Evolutionary conservation across 2,329 filamentous ascomycete genomes (phyloP).

Genomic region (Fusarium chaquense): DNA sequence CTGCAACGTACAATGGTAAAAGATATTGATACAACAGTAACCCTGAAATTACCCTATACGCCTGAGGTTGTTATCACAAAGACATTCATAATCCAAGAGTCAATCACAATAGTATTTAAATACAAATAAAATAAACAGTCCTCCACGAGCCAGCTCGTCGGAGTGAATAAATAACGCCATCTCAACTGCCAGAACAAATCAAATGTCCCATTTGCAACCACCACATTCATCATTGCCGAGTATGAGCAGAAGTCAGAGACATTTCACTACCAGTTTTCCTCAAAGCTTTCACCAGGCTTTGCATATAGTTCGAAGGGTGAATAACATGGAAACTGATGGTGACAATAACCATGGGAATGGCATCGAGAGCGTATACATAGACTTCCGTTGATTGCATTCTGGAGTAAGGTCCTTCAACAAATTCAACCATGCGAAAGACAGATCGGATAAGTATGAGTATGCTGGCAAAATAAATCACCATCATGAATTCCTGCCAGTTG

Average conservation of each 20-base stretch:
- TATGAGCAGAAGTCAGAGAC: neutral
- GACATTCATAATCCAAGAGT: neutral
- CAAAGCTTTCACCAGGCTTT: neutral
- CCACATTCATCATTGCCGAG: neutral
- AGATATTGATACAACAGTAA: too few relatives aligned
- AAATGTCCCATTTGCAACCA: neutral
- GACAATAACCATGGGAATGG: neutral
- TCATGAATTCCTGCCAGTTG: constrained; percentile 1
- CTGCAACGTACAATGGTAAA: too few relatives aligned
- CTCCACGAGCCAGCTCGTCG: neutral
- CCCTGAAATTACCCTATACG: too few relatives aligned
- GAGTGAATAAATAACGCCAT: neutral
- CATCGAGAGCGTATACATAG: neutral
- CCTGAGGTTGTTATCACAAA: too few relatives aligned
- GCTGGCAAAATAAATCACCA: neutral
- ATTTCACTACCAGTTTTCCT: neutral
- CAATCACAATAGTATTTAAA: neutral
- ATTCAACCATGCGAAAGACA: constrained; percentile 4
- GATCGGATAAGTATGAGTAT: constrained; percentile 4
- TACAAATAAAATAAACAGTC: neutral
- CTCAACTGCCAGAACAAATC: neutral
- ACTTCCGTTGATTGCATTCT: constrained; percentile 1
- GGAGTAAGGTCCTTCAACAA: neutral
- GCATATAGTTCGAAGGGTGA: constrained; percentile 6
- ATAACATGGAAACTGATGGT: neutral